Evolutionary conservation across 768 basidiomycete genomes (phyloP).

Genomic region (Boletus insuetus): DNA sequence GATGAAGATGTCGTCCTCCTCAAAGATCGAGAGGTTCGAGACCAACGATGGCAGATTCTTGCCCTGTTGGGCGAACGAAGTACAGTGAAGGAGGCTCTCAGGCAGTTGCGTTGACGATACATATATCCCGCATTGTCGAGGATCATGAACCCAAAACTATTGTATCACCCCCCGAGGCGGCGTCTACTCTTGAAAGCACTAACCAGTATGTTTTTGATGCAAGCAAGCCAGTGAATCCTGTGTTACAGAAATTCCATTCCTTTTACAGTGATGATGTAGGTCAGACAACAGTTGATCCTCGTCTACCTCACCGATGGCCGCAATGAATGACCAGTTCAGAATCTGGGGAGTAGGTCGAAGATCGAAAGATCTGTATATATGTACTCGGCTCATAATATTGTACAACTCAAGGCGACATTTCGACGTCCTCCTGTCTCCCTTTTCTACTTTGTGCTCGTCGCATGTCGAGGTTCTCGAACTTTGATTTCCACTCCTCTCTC

Average conservation of each 20-base stretch:
- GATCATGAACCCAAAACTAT: neutral
- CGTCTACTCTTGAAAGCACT: neutral
- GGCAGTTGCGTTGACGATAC: constrained; percentile 32
- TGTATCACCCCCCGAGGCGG: neutral
- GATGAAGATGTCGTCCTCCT: constrained; percentile 50
- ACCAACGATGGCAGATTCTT: constrained; percentile 75
- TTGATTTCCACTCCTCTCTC: constrained; percentile 43
- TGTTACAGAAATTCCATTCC: too few species aligned
- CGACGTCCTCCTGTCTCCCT: constrained; percentile 17
- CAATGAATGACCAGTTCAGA: neutral
- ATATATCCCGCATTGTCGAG: neutral
- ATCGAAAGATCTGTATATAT: neutral
- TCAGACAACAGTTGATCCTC: too few species aligned
- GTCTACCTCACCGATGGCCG: too few species aligned
- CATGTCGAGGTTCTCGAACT: constrained; percentile 31
- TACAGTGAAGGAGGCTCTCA: constrained; percentile 59
- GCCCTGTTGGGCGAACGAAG: constrained; percentile 73
- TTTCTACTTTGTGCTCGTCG: constrained; percentile 22
- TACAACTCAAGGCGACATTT: constrained; percentile 23
- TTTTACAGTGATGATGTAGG: too few species aligned
- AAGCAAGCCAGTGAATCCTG: neutral
- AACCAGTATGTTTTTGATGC: neutral
- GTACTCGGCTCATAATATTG: neutral
- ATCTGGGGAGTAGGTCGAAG: neutral
- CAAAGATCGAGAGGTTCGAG: constrained; percentile 62